Conservation (phyloP, 441 rosid species). For the Gossypium aridum region DNA sequence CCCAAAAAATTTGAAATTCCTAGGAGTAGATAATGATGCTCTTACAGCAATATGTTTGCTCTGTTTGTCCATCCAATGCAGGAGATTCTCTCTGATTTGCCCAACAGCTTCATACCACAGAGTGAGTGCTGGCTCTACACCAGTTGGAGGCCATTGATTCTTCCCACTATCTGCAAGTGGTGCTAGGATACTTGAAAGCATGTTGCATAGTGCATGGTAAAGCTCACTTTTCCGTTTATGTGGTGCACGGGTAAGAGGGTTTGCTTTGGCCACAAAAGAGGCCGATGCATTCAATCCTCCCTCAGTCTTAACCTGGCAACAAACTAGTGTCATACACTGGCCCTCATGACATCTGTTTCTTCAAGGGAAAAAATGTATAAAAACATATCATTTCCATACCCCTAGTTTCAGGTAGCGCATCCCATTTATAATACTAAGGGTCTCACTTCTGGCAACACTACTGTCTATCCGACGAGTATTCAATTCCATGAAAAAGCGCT, state of each 20-base stretch:
- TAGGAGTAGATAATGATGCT: constrained; percentile 18
- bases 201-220: constrained; percentile 93
- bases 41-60: constrained; percentile 95
- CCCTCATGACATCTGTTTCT: constrained; percentile 13
- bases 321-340: constrained; percentile 22
- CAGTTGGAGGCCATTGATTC: constrained; percentile 97
- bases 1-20: background rate
- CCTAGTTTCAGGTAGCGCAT: constrained; percentile 98
- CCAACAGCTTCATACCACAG: constrained; percentile 98
- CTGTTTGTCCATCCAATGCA: constrained; percentile 99
- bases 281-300: constrained; percentile 99
- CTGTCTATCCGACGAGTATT: constrained; percentile 85
- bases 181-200: constrained; percentile 95
- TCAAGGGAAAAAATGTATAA: constrained; percentile 5
- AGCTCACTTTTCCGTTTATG: constrained; percentile 97
- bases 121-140: constrained; percentile 88
- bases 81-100: constrained; percentile 75
- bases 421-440: constrained; percentile 92
- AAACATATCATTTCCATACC: constrained; percentile 39
- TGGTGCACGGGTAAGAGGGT: constrained; percentile 89
- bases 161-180: constrained; percentile 95
- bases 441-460: constrained; percentile 85
- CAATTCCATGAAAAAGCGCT: constrained; percentile 90
- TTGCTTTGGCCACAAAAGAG: constrained; percentile 97
- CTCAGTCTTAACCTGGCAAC: constrained; percentile 85